Evolutionary conservation across 768 basidiomycete genomes (phyloP).

Genomic region (Crucibulum laeve): DNA sequence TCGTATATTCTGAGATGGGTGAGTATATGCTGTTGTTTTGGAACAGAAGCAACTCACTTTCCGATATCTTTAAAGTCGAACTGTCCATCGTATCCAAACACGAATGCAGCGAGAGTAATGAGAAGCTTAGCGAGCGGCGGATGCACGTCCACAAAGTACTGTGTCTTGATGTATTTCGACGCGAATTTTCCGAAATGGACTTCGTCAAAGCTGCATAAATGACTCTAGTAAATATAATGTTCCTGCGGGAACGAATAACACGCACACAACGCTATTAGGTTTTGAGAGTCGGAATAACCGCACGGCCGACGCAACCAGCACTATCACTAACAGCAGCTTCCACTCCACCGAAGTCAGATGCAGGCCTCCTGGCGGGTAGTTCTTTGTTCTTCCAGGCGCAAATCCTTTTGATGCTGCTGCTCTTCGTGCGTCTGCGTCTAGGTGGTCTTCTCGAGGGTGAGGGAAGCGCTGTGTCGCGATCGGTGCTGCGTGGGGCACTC

Average conservation of each 20-base stretch:
- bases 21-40: neutral
- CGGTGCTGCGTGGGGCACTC: constrained; percentile 28
- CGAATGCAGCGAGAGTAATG: constrained; percentile 85
- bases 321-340: constrained; percentile 64
- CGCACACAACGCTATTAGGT: constrained; percentile 91
- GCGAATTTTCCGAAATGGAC: constrained; percentile 99
- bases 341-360: constrained; percentile 69
- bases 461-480: constrained; percentile 55
- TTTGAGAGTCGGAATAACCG: constrained; percentile 81
- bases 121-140: constrained; percentile 95
- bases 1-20: constrained; percentile 61
- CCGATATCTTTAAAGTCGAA: constrained; percentile 99
- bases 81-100: constrained; percentile 85
- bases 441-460: constrained; percentile 54
- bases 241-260: constrained; percentile 13
- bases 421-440: constrained; percentile 73
- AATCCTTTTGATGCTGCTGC: constrained; percentile 67
- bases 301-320: constrained; percentile 73
- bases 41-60: constrained; percentile 54
- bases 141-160: constrained; percentile 93
- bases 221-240: constrained; percentile 3
- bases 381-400: constrained; percentile 42
- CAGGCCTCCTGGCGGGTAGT: constrained; percentile 54
- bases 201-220: constrained; percentile 78
- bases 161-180: constrained; percentile 86